phyloP scores from a whole-genome alignment of 768 basidiomycete species.

The Exidia glandulosa region DNA sequence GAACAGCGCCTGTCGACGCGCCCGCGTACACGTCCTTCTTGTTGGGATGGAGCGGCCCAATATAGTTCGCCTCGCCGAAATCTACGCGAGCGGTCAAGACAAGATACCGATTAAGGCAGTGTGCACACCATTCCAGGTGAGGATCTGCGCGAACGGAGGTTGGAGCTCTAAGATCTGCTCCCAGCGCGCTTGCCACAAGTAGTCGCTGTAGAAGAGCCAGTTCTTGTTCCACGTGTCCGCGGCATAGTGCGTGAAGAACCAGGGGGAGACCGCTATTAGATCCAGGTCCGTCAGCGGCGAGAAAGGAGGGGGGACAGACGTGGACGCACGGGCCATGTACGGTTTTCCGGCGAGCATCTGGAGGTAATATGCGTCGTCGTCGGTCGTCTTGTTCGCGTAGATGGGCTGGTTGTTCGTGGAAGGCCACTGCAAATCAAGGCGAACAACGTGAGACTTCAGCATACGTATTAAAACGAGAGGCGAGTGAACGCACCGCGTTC shows the following conservation, averaged over 20 bases:
- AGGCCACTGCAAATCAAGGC: not conserved
- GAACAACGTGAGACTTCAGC: not conserved
- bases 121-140: slow-evolving; percentile 48
- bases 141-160: slow-evolving; percentile 35
- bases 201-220: slow-evolving; percentile 23
- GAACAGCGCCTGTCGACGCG: not conserved
- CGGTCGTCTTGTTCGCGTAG: not conserved
- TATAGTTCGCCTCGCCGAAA: slow-evolving; percentile 65
- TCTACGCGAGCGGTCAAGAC: slow-evolving; percentile 20
- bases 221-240: slow-evolving; percentile 50
- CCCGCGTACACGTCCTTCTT: not conserved
- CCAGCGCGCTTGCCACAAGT: slow-evolving; percentile 51
- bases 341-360: not conserved
- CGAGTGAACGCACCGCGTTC: not conserved
- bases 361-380: not conserved
- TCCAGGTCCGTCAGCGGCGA: not conserved
- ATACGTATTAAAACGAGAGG: not conserved
- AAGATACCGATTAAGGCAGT: not conserved
- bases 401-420: not conserved
- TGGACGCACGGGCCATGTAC: not conserved
- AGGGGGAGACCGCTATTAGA: slow-evolving; percentile 39
- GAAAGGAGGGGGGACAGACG: not conserved
- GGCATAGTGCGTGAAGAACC: slow-evolving; percentile 67
- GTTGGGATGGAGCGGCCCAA: slow-evolving; percentile 34
- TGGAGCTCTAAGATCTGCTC: slow-evolving; percentile 45